Conservation (phyloP, 306 rosid species). For the Inga laurina region DNA sequence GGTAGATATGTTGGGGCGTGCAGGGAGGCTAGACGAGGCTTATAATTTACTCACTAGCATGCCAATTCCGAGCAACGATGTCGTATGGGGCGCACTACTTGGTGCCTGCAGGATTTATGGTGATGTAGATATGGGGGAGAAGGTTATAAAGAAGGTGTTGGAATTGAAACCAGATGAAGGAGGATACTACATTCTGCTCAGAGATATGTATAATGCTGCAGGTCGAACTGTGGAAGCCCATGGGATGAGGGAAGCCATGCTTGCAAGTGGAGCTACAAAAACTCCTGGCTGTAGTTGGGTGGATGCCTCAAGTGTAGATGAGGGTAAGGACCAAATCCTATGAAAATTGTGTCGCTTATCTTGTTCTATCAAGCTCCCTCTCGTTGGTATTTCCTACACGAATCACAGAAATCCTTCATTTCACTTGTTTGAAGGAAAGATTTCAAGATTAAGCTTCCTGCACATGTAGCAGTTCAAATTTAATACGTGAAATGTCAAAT, state of each 20-base stretch:
- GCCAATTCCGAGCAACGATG: constrained; percentile 49
- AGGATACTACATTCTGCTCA: constrained; percentile 59
- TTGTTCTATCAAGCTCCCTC: neutral
- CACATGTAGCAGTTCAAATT: neutral
- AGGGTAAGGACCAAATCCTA: neutral
- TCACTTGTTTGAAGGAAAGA: neutral
- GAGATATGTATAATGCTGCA: constrained; percentile 57
- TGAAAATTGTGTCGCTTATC: neutral
- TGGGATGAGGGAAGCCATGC: constrained; percentile 48
- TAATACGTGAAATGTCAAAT: neutral
- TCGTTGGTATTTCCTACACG: neutral
- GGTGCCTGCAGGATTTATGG: constrained; percentile 59
- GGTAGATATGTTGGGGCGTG: constrained; percentile 66
- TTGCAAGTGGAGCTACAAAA: constrained; percentile 50
- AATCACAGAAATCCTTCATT: neutral
- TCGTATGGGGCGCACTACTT: constrained; percentile 62
- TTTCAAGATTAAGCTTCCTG: neutral
- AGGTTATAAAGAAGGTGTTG: constrained; percentile 43
- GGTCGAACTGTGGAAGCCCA: constrained; percentile 53
- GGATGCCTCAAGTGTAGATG: constrained; percentile 32
- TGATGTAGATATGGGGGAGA: constrained; percentile 56
- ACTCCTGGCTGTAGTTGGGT: constrained; percentile 56
- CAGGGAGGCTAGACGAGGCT: constrained; percentile 67
- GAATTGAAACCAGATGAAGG: constrained; percentile 67
- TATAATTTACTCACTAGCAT: constrained; percentile 43